These are phyloP conservation scores for Populus tremula DNA, from an alignment of 345 rosid species.

Conservation along the genomic window DNA sequence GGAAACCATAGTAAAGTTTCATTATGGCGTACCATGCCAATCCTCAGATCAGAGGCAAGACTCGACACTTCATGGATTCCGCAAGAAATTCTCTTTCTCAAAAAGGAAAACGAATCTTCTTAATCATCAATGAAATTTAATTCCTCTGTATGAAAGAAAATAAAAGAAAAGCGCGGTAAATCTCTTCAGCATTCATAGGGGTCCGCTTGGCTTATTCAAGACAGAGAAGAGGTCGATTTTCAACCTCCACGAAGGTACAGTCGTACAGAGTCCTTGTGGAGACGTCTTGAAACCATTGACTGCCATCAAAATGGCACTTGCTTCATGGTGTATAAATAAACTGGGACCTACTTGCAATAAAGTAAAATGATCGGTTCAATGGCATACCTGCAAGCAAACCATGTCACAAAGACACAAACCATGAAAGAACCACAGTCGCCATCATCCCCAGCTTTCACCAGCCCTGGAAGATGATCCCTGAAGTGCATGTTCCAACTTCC, in stretches of 20 bases:
- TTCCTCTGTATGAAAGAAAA: too few relatives aligned
- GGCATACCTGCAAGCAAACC: slow-evolving; percentile 65
- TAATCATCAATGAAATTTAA: too few relatives aligned
- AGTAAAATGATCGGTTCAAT: background rate
- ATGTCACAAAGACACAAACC: slow-evolving; percentile 84
- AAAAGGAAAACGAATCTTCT: background rate
- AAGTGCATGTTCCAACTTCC: slow-evolving; percentile 68
- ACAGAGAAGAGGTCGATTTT: too few relatives aligned
- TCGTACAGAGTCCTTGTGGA: too few relatives aligned
- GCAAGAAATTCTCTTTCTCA: background rate
- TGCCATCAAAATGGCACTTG: too few relatives aligned
- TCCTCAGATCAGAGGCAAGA: background rate
- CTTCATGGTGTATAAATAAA: too few relatives aligned
- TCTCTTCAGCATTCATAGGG: too few relatives aligned
- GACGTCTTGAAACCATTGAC: too few relatives aligned
- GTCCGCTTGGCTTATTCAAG: too few relatives aligned
- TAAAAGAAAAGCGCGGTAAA: too few relatives aligned
- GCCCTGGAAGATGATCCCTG: slow-evolving; percentile 61
- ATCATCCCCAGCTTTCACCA: slow-evolving; percentile 71
- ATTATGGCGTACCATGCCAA: background rate
- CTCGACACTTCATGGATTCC: background rate
- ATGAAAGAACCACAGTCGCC: slow-evolving; percentile 89
- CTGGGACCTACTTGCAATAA: too few relatives aligned
- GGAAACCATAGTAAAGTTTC: background rate
- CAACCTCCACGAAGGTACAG: too few relatives aligned